Conservation (phyloP, 78 protist species). For the Monocercomonoides exilis region DNA sequence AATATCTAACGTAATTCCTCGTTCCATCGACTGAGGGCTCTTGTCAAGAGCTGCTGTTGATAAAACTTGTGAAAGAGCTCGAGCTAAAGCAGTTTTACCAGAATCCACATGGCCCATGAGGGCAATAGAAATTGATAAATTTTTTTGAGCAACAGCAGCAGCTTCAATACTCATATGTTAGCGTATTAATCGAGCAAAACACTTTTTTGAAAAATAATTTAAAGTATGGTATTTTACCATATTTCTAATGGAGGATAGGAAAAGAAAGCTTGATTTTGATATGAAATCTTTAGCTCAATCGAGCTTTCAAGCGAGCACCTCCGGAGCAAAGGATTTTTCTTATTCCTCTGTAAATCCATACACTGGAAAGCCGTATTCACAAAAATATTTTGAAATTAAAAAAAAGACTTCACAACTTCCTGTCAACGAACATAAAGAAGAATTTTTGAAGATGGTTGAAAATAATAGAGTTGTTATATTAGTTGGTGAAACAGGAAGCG, state of each 20-base stretch:
- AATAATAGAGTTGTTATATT: conserved; percentile 70
- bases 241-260: no score
- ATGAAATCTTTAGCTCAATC: no score
- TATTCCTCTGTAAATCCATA: conserved; percentile 51
- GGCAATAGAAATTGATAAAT: conserved; percentile 75
- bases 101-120: conserved; percentile 91
- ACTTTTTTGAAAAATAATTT: no score
- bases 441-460: conserved; percentile 40
- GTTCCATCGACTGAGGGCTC: conserved; percentile 70
- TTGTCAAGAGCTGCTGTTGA: conserved; percentile 90
- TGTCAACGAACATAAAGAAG: conserved; percentile 64
- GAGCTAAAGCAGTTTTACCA: conserved; percentile 82
- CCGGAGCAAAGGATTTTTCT: no score
- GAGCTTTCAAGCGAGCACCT: no score
- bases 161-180: no score
- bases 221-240: no score
- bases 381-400: conserved; percentile 61
- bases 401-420: conserved; percentile 66
- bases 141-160: no score
- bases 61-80: conserved; percentile 59
- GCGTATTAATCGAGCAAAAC: no score
- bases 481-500: conserved; percentile 98
- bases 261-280: no score
- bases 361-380: conserved; percentile 51
- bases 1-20: conserved; percentile 92